Evolutionary conservation across 345 rosid genomes (phyloP), one percentile per base, ranked within the genome.

Genomic region (Eutrema japonicum): DNA sequence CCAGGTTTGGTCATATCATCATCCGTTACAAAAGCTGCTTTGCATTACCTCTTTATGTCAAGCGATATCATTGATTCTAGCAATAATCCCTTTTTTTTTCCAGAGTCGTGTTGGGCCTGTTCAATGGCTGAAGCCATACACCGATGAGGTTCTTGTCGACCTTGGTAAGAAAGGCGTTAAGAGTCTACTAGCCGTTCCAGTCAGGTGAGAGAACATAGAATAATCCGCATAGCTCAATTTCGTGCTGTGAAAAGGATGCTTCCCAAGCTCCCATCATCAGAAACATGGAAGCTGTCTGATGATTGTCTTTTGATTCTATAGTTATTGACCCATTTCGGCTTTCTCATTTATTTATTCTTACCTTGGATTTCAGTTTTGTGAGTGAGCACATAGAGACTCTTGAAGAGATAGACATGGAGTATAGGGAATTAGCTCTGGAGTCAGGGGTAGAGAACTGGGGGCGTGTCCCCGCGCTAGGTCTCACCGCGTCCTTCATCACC

Each of bases 41-140:
- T 40, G 36, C 60, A 13, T 42, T 18, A 43, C 80, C 56, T 59
- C 46, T 48, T 27, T 11, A n/a, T 58, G 46, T 29, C 38, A 47
- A 57, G 1, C 46, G 45, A 8, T 69, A 4, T 41, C 49, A 70
- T 22, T 53, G 48, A 51, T 46, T 60, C 61, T 70, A 60, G 35
- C 49, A 29, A 56, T 29, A 11, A 4, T 6, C 8, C 26, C 9
- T 13, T 29, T 8, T 41, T 41, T 22, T 72, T 41, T 38, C 57
- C 82, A 95, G 99, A 92, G 96, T 78, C 94, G 99, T 82, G 99
- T 92, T 72, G 98, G 99, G 26, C 99, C 96, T 70, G 96, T 92
- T 54, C 85, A 88, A 40, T 95, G 98, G 98, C 75, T 95, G 79
- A 95, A 87, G 79, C 98, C 99, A 13, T 95, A 95, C 82, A 92